These are phyloP conservation scores for Begonia loranthoides DNA, from an alignment of 306 rosid genomes.

Conservation along the genomic window DNA sequence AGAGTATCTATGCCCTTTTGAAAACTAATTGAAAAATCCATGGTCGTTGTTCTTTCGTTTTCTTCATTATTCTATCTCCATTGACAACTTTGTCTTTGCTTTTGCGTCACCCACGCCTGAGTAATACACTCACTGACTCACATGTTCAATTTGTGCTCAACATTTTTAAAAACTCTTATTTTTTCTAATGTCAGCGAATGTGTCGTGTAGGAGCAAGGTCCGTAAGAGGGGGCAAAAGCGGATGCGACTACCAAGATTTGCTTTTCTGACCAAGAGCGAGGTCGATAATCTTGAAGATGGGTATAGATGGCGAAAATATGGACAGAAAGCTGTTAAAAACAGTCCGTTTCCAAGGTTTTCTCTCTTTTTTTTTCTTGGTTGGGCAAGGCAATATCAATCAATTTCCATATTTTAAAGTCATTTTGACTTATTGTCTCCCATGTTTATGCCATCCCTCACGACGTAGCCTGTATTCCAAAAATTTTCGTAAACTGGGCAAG, in stretches of 20 bases:
- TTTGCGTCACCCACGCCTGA: not conserved
- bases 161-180: conserved; percentile 8
- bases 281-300: conserved; percentile 97
- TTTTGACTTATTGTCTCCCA: no score
- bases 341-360: conserved; percentile 85
- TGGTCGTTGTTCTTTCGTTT: not conserved
- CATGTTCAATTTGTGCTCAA: conserved; percentile 10
- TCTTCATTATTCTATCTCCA: conserved; percentile 1
- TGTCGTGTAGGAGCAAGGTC: conserved; percentile 54
- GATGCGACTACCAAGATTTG: conserved; percentile 79
- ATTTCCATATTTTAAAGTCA: no score
- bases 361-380: conserved; percentile 3
- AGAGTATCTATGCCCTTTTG: not conserved
- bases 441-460: no score
- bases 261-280: conserved; percentile 93
- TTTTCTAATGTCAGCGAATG: conserved; percentile 24
- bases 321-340: conserved; percentile 94
- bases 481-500: no score
- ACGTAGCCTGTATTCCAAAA: no score
- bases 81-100: not conserved
- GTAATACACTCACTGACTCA: not conserved
- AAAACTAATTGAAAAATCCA: no score
- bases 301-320: conserved; percentile 95
- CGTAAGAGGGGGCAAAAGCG: conserved; percentile 82
- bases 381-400: no score